A percentile compares a stretch with the other conserved stretches of the same genome.
Conservation (phyloP, 2,329 filamentous ascomycete species). For the Colletotrichum sp. region DNA sequence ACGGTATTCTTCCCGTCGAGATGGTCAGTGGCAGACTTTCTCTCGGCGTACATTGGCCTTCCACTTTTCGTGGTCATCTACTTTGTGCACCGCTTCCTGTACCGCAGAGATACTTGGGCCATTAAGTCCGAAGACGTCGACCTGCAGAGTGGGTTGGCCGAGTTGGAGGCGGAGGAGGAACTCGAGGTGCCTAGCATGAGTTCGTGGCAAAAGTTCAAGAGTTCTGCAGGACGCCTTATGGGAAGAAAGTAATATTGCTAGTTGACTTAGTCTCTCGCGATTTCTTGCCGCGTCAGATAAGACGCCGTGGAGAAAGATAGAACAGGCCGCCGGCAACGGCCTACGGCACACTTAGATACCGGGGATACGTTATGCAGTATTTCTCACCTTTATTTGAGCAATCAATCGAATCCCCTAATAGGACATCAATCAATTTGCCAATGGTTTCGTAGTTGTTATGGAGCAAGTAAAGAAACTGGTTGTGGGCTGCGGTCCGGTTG, state of each 20-base stretch:
- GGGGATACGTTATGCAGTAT: neutral
- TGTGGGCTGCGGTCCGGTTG: neutral
- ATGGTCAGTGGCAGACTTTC: constrained; percentile 60
- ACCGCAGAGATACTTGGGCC: constrained; percentile 53
- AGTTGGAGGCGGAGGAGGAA: constrained; percentile 37
- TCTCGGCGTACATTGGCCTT: constrained; percentile 70
- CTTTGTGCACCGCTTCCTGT: constrained; percentile 36
- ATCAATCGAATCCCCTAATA: accelerated
- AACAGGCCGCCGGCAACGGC: neutral
- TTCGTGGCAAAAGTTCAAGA: neutral
- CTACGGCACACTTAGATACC: neutral
- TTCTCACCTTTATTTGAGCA: neutral
- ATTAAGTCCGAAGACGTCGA: constrained; percentile 55
- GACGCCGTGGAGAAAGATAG: neutral
- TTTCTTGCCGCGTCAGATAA: neutral
- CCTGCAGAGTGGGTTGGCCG: constrained; percentile 55
- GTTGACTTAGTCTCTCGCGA: neutral
- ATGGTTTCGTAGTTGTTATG: neutral
- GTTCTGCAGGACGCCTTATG: neutral
- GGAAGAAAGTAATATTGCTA: neutral
- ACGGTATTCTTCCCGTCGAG: constrained; percentile 64
- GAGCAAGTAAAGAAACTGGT: neutral
- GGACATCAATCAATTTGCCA: neutral
- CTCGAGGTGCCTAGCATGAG: neutral
- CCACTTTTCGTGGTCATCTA: constrained; percentile 61